phyloP scores from a whole-genome alignment of 2,329 filamentous ascomycete species.

The Ophiocordyceps sinensis region DNA sequence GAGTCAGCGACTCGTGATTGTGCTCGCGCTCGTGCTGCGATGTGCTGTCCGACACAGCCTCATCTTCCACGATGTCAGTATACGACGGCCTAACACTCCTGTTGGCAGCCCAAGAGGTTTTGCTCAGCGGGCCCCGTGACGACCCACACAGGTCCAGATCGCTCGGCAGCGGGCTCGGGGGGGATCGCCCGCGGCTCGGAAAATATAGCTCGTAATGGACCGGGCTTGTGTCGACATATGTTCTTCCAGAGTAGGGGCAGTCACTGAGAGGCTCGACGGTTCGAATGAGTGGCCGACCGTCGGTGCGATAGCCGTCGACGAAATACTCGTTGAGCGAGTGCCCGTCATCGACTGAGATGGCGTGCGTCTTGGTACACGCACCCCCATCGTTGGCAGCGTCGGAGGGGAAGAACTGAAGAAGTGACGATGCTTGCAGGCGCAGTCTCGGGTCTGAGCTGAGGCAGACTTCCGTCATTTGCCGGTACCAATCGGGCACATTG shows the following conservation, averaged over 20 bases:
- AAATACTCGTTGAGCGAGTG: conserved; percentile 23
- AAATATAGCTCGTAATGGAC: conserved; percentile 28
- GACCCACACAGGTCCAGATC: conserved; percentile 23
- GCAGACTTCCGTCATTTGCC: conserved; percentile 60
- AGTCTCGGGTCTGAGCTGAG: conserved; percentile 59
- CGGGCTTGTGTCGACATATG: conserved; percentile 20
- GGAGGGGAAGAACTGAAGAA: conserved; percentile 54
- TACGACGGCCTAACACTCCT: conserved; percentile 24
- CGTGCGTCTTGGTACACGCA: conserved; percentile 10
- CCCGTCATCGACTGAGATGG: conserved; percentile 25
- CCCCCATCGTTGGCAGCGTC: conserved; percentile 5
- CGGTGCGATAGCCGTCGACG: conserved; percentile 18
- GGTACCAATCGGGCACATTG: conserved; percentile 67
- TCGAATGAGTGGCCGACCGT: conserved; percentile 20
- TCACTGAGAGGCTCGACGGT: conserved; percentile 26
- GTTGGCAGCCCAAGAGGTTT: conserved; percentile 23
- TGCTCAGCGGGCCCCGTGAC: conserved; percentile 11
- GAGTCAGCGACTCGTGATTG: conserved; percentile 3
- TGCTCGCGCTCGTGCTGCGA: conserved; percentile 1
- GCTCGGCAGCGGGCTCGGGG: conserved; percentile 34
- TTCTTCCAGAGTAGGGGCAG: conserved; percentile 27
- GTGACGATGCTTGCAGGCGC: conserved; percentile 56
- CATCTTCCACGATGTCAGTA: conserved; percentile 16
- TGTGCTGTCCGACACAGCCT: conserved; percentile 5
- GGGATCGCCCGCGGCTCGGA: conserved; percentile 36